Evolutionary conservation across 2,329 filamentous ascomycete genomes (phyloP).

Genomic region (Grosmannia serpens): DNA sequence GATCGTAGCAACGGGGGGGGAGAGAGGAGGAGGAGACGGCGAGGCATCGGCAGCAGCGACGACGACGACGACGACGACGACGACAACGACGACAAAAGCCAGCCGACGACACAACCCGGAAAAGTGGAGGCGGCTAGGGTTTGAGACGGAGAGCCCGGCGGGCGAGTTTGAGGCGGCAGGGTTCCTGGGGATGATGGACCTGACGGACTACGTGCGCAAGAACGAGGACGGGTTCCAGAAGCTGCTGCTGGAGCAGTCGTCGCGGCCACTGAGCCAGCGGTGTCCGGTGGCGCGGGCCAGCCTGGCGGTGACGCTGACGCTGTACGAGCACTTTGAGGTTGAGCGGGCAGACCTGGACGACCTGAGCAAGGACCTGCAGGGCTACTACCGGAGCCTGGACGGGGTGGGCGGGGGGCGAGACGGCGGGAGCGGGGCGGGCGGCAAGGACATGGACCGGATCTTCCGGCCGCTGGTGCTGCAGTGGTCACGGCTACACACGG

Average conservation of each 20-base stretch:
- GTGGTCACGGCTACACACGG: conserved; percentile 83
- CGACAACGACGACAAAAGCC: conserved; percentile 36
- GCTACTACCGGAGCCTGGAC: conserved; percentile 66
- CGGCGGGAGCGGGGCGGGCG: neutral
- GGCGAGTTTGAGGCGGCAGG: conserved; percentile 77
- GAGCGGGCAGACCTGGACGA: conserved; percentile 75
- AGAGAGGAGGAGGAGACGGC: conserved; percentile 18
- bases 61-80: conserved; percentile 21
- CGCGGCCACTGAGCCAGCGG: conserved; percentile 56
- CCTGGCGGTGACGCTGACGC: conserved; percentile 70
- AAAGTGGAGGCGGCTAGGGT: conserved; percentile 88
- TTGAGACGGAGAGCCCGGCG: conserved; percentile 79
- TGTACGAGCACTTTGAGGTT: conserved; percentile 94
- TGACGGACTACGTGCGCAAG: conserved; percentile 86
- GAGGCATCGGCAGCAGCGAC: conserved; percentile 10
- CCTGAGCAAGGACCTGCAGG: conserved; percentile 36
- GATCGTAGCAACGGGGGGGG: conserved; percentile 14
- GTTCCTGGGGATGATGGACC: conserved; percentile 93
- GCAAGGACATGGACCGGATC: conserved; percentile 66
- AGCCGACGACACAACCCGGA: conserved; percentile 70
- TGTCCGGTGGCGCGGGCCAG: conserved; percentile 84
- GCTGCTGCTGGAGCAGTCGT: conserved; percentile 77
- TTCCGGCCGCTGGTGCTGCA: conserved; percentile 83
- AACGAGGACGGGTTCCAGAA: conserved; percentile 91
- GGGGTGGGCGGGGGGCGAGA: conserved; percentile 16